A percentile compares a stretch with the other conserved stretches of the same genome.
Conservation (phyloP, 495 filamentous ascomycete genomes). For the Penicillium steckii region DNA sequence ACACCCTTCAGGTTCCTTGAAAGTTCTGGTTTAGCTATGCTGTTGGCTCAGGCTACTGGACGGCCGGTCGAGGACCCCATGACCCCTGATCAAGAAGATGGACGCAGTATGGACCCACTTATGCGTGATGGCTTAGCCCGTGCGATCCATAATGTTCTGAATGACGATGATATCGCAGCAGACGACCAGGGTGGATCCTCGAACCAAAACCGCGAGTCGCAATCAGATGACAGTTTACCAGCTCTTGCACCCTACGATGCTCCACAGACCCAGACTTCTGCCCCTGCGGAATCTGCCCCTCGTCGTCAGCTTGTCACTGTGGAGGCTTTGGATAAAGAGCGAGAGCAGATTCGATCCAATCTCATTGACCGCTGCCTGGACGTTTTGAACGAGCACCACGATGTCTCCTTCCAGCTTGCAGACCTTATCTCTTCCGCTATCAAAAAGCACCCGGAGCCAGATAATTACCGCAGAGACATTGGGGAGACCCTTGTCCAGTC, state of each 20-base stretch:
- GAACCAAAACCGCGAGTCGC: slow-evolving; percentile 4
- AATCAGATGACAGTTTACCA: slow-evolving; percentile 10
- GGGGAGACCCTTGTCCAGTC: slow-evolving; percentile 82
- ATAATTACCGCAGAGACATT: slow-evolving; percentile 67
- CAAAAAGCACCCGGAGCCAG: slow-evolving; percentile 63
- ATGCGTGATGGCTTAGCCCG: slow-evolving; percentile 35
- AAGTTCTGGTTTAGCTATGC: slow-evolving; percentile 36
- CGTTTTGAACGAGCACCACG: slow-evolving; percentile 80
- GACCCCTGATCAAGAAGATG: slow-evolving; percentile 19
- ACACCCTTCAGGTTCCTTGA: slow-evolving; percentile 33
- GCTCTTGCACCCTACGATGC: slow-evolving; percentile 2
- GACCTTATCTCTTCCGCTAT: slow-evolving; percentile 80
- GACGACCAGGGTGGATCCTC: slow-evolving; percentile 27
- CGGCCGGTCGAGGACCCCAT: slow-evolving; percentile 23
- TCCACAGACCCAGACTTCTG: slow-evolving; percentile 14
- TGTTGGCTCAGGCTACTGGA: slow-evolving; percentile 35
- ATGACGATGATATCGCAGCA: slow-evolving; percentile 28
- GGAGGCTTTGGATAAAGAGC: slow-evolving; percentile 80
- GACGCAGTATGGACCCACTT: slow-evolving; percentile 24
- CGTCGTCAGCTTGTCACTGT: slow-evolving; percentile 55
- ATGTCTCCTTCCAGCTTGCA: slow-evolving; percentile 87
- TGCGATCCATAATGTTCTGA: slow-evolving; percentile 36
- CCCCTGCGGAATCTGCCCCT: slow-evolving; percentile 21
- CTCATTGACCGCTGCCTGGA: slow-evolving; percentile 89
- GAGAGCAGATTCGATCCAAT: slow-evolving; percentile 67